These are phyloP conservation scores for Pseudogymnoascus sp. DNA, from an alignment of 2,329 filamentous ascomycete species.

Conservation along the genomic window DNA sequence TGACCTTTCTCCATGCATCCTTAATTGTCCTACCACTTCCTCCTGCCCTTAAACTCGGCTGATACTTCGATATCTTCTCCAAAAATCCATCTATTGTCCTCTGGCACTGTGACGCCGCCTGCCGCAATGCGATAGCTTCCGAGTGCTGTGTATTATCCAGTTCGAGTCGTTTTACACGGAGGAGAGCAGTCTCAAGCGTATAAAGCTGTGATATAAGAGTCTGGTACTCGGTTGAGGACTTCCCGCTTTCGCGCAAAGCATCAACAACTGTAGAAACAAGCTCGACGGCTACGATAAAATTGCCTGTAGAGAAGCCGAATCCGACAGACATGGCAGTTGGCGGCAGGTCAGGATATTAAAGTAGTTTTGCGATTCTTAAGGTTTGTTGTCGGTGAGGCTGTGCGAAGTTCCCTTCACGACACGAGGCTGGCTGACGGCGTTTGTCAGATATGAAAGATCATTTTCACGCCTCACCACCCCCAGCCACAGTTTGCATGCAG, in stretches of 20 bases:
- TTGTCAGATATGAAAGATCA: too few relatives aligned
- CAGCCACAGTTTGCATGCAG: too few relatives aligned
- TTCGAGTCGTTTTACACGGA: conserved; percentile 23
- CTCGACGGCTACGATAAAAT: too few relatives aligned
- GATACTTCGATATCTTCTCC: conserved; percentile 24
- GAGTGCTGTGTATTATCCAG: conserved; percentile 18
- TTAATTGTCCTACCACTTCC: conserved; percentile 15
- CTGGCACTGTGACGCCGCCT: conserved; percentile 23
- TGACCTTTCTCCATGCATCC: conserved; percentile 23
- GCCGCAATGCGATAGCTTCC: conserved; percentile 20
- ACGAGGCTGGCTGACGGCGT: background rate
- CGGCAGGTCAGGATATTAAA: conserved; percentile 17
- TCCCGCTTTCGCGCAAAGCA: background rate
- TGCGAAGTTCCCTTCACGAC: background rate
- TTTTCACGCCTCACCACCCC: too few relatives aligned
- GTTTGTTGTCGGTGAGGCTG: background rate
- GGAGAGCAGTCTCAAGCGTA: conserved; percentile 23
- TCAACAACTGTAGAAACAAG: too few relatives aligned
- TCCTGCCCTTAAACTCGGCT: conserved; percentile 16
- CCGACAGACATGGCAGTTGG: conserved; percentile 22
- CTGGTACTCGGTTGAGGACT: conserved; percentile 1
- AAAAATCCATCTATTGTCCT: conserved; percentile 26
- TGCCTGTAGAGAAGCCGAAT: conserved; percentile 21
- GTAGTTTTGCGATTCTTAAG: background rate
- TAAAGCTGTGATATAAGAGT: conserved; percentile 17